Evolutionary conservation across 257 asterid species (phyloP).

Genomic region (Marsdenia floribunda): DNA sequence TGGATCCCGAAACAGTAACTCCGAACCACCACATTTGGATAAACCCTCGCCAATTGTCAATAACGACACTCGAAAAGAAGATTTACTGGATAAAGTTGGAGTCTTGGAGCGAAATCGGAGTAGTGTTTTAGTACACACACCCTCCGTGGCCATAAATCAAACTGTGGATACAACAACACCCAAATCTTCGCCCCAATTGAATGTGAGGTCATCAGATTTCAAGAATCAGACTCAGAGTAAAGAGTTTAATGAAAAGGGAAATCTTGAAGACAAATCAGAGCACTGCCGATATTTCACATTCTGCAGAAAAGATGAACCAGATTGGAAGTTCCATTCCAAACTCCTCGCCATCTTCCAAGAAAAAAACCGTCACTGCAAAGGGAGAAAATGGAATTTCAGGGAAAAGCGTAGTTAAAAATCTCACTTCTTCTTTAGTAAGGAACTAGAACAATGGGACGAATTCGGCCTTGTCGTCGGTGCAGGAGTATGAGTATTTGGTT

Average conservation of each 20-base stretch:
- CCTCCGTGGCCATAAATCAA: slow-evolving; percentile 3
- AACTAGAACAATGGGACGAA: slow-evolving; percentile 20
- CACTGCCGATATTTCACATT: slow-evolving; percentile 18
- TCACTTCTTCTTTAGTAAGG: slow-evolving; percentile 40
- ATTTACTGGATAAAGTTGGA: slow-evolving; percentile 18
- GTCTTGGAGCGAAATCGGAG: slow-evolving; percentile 29
- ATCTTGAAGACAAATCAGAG: slow-evolving; percentile 35
- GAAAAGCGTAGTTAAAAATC: slow-evolving; percentile 37
- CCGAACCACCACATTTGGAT: slow-evolving; percentile 7
- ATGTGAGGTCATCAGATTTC: slow-evolving; percentile 14
- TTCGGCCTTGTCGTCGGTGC: slow-evolving; percentile 17
- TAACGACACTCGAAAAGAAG: slow-evolving; percentile 9
- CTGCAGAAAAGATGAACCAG: slow-evolving; percentile 27
- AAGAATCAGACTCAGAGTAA: slow-evolving; percentile 33
- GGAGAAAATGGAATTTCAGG: slow-evolving; percentile 34
- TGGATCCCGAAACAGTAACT: slow-evolving; percentile 20
- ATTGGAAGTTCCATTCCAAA: slow-evolving; percentile 24
- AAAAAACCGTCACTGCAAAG: slow-evolving; percentile 20
- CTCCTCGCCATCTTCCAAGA: slow-evolving; percentile 14
- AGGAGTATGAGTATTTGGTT: slow-evolving; percentile 41
- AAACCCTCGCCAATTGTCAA: slow-evolving; percentile 18
- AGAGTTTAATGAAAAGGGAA: slow-evolving; percentile 27
- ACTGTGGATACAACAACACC: not conserved
- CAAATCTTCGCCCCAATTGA: slow-evolving; percentile 19
- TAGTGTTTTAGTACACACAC: not conserved